Evolutionary conservation across 768 basidiomycete genomes (phyloP), one percentile per base, ranked within the genome.

Genomic region (Psilocybe tampanensis): DNA sequence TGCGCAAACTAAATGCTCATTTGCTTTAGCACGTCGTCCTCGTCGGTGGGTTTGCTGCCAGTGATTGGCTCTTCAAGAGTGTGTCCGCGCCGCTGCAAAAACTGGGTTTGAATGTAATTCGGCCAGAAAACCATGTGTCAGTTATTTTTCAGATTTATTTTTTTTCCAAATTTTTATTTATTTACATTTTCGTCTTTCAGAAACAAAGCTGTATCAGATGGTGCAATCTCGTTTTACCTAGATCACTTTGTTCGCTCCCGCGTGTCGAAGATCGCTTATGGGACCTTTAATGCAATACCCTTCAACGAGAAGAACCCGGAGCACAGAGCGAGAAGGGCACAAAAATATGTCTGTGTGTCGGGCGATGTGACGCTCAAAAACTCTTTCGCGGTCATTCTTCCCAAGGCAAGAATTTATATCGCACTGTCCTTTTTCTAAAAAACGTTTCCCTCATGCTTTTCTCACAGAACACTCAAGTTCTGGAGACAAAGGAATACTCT

Each of bases 161-260:
- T 81, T 54, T 66, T 70, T 32, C 82, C 80, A 80, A 61, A 64
- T 47, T 76, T 80, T 34, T 22, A 21, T 19, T 19, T 22, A 23
- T 8, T 15, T 68, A n/a, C 34, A 4, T 13, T n/a, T n/a, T n/a
- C n/a, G 41, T 68, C 59, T 21, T 21, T 41, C 42, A 68, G 66
- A 6, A 68, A 78, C 74, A 60, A 69, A 47, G 82, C 79, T 2
- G 82, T 83, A 6, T 76, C 82, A 2, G 78, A 82, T 39, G 81
- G 82, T 8, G 77, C 68, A 2, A 59, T 69, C 12, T 68, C 68
- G 2, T 69, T 68, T 58, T 39, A 39, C 15, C 36, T 39, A 3
- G 36, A 39, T n/a, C 36, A 39, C 15, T 39, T 6, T 13, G 45
- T 84, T 2, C 70, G 72, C n/a, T 69, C 71, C 9, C 74, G 83